phyloP scores from a whole-genome alignment of 192 early-diverging fungal species.

The Coemansia sp. region DNA sequence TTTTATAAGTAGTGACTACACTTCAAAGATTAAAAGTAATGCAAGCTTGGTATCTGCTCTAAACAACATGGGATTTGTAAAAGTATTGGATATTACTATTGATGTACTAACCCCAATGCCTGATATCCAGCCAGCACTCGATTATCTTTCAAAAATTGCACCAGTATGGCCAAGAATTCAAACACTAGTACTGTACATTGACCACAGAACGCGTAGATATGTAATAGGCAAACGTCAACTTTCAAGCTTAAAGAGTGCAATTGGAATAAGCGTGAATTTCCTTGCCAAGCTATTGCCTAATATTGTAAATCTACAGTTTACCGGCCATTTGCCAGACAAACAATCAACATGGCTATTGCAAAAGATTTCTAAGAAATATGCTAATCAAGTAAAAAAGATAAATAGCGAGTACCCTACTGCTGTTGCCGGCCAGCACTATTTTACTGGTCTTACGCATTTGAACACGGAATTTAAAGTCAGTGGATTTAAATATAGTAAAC shows the following conservation, averaged over 20 bases:
- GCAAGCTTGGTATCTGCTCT: not conserved
- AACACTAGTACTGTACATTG: not conserved
- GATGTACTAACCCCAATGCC: not conserved
- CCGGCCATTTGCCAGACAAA: not conserved
- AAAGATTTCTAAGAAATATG: not conserved
- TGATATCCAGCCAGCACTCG: not conserved
- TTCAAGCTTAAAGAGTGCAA: too few species aligned
- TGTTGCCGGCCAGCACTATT: slow-evolving; percentile 1
- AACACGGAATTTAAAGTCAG: not conserved
- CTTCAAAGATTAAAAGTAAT: not conserved
- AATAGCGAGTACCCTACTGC: not conserved
- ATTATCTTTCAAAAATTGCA: not conserved
- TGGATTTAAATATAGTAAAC: too few species aligned
- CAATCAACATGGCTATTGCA: not conserved
- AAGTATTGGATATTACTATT: not conserved
- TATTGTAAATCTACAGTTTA: not conserved
- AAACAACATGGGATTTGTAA: not conserved
- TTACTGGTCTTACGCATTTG: not conserved
- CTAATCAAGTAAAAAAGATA: not conserved
- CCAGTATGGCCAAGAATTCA: not conserved
- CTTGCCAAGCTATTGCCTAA: not conserved
- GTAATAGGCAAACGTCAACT: too few species aligned
- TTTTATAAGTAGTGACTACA: not conserved
- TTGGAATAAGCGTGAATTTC: not conserved
- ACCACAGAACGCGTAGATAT: not conserved